Evolutionary conservation across 2,329 filamentous ascomycete genomes (phyloP).

Genomic region (Epichloe bromicola): DNA sequence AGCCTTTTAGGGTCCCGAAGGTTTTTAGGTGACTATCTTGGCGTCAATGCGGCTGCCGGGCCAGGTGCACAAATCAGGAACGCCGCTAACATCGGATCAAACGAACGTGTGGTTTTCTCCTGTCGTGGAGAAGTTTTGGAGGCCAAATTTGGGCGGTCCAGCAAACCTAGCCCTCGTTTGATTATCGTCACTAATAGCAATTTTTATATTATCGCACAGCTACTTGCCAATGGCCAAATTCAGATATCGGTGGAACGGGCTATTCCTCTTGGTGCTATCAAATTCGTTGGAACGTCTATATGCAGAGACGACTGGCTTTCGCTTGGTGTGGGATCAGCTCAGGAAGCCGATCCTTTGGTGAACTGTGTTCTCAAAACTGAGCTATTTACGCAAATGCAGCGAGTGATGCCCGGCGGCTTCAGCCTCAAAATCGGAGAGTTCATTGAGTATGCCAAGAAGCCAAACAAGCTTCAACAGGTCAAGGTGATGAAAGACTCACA

Average conservation of each 20-base stretch:
- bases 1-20: slow-evolving; percentile 83
- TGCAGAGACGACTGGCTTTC: slow-evolving; percentile 95
- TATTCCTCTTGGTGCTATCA: slow-evolving; percentile 76
- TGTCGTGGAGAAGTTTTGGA: slow-evolving; percentile 83
- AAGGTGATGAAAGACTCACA: slow-evolving; percentile 84
- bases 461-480: slow-evolving; percentile 76
- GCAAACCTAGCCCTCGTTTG: slow-evolving; percentile 78
- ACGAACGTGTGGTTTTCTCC: slow-evolving; percentile 74
- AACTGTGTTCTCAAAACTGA: slow-evolving; percentile 95
- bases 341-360: slow-evolving; percentile 85
- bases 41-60: slow-evolving; percentile 67
- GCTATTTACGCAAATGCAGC: slow-evolving; percentile 83
- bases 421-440: slow-evolving; percentile 70
- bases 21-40: slow-evolving; percentile 91
- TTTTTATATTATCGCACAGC: slow-evolving; percentile 80
- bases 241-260: slow-evolving; percentile 71
- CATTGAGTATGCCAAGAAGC: slow-evolving; percentile 97
- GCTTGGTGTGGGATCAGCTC: slow-evolving; percentile 73
- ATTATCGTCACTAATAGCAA: slow-evolving; percentile 75
- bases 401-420: slow-evolving; percentile 65
- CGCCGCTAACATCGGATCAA: slow-evolving; percentile 55
- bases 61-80: slow-evolving; percentile 70
- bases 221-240: slow-evolving; percentile 67
- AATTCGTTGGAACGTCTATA: slow-evolving; percentile 69
- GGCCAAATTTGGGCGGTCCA: slow-evolving; percentile 91